These are phyloP conservation scores for Monosporascus ibericus DNA, from an alignment of 2,329 filamentous ascomycete species.

Conservation along the genomic window DNA sequence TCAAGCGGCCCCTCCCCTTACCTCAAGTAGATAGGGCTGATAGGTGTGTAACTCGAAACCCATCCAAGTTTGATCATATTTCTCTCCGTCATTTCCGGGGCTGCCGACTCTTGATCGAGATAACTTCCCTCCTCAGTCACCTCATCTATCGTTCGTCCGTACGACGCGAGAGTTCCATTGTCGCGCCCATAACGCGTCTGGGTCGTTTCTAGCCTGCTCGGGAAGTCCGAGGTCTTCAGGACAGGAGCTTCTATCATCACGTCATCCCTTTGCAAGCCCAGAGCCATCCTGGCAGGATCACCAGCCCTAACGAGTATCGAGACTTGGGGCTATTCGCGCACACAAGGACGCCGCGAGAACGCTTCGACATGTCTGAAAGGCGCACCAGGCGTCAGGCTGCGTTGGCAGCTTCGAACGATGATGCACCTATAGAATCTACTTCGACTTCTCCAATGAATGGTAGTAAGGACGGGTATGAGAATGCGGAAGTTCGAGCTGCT, in stretches of 20 bases:
- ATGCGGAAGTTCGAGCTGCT: no score
- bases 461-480: constrained; percentile 27
- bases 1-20: not conserved
- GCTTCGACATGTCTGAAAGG: constrained; percentile 19
- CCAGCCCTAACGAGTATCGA: not conserved
- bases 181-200: no score
- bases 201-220: no score
- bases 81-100: not conserved
- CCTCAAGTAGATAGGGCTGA: not conserved
- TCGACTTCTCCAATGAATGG: constrained; percentile 32
- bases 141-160: not conserved
- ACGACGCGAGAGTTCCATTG: not conserved
- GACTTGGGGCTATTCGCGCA: not conserved
- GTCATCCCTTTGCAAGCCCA: not conserved
- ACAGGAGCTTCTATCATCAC: not conserved
- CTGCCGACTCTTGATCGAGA: not conserved
- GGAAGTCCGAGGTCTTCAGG: no score
- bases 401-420: constrained; percentile 11
- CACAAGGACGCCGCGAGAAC: not conserved
- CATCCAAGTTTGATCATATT: no score
- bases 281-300: not conserved
- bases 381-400: constrained; percentile 23
- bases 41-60: not conserved
- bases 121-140: not conserved
- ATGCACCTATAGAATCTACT: constrained; percentile 14